These are phyloP conservation scores for Metschnikowia matae DNA, from an alignment of 805 yeast species.

Conservation along the genomic window DNA sequence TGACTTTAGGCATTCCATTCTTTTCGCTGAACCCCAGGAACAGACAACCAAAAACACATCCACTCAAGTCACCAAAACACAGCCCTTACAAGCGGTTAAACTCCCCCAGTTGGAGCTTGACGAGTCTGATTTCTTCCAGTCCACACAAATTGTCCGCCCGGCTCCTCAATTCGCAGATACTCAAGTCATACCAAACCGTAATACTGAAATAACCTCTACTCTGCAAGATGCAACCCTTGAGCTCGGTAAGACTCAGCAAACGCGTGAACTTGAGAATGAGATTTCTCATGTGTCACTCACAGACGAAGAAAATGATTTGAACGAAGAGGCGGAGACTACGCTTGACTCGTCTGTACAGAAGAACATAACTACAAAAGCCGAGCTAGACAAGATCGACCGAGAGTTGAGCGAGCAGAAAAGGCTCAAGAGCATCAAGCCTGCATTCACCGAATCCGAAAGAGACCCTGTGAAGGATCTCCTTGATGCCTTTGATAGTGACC, in stretches of 20 bases:
- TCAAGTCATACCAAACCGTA: conserved; percentile 2
- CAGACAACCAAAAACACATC: conserved; percentile 1
- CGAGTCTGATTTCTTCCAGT: conserved; percentile 11
- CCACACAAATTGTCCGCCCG: conserved; percentile 7
- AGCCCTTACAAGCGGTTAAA: conserved; percentile 2
- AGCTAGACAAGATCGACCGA: conserved; percentile 29
- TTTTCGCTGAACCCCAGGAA: conserved; percentile 5
- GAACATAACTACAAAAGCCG: conserved; percentile 20
- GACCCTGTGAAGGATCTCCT: conserved; percentile 32
- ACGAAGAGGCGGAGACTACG: conserved; percentile 21
- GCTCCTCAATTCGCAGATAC: conserved; percentile 4
- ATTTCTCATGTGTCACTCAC: conserved; percentile 30
- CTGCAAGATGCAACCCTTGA: neutral
- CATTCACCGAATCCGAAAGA: conserved; percentile 19
- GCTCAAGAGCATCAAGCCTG: conserved; percentile 28
- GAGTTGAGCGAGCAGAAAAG: conserved; percentile 34
- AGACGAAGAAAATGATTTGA: conserved; percentile 38
- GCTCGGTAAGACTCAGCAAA: conserved; percentile 1
- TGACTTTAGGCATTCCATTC: conserved; percentile 14
- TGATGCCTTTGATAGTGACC: conserved; percentile 29
- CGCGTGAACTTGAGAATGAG: conserved; percentile 27
- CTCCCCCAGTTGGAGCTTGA: conserved; percentile 34
- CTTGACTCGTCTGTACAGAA: conserved; percentile 20
- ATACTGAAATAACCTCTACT: neutral
- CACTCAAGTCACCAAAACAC: neutral